A percentile compares a stretch with the other conserved stretches of the same genome.
Conservation (phyloP, 257 asterid genomes). For the Solanum pinnatisectum region DNA sequence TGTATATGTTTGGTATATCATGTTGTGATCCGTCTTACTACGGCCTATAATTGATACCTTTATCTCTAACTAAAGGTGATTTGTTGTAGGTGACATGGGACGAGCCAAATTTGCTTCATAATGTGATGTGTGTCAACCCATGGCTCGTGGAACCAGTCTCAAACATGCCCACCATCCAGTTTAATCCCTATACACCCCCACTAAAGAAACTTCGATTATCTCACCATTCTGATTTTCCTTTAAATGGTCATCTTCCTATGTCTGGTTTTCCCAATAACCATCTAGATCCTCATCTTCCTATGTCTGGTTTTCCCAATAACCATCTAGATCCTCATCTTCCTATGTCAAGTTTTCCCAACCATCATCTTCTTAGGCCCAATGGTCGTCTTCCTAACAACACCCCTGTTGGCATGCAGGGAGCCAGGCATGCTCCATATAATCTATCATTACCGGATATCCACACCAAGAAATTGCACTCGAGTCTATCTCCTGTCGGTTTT, state of each 20-base stretch:
- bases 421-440: conserved; percentile 88
- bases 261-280: conserved; percentile 27
- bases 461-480: conserved; percentile 17
- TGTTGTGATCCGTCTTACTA: neutral
- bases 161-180: conserved; percentile 49
- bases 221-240: conserved; percentile 36
- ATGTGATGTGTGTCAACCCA: conserved; percentile 74
- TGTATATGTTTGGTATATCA: neutral
- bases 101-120: conserved; percentile 74
- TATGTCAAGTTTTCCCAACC: conserved; percentile 28
- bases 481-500: conserved; percentile 32
- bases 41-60: neutral
- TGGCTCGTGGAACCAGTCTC: conserved; percentile 83
- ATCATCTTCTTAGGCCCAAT: conserved; percentile 27
- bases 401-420: conserved; percentile 99
- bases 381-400: conserved; percentile 36
- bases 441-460: conserved; percentile 27
- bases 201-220: conserved; percentile 44
- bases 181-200: conserved; percentile 58
- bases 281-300: conserved; percentile 35
- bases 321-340: conserved; percentile 34
- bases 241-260: conserved; percentile 40
- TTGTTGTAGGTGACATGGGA: conserved; percentile 73
- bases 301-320: conserved; percentile 30
- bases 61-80: neutral